phyloP scores from a whole-genome alignment of 2,329 filamentous ascomycete genomes.

The Aspergillus tanneri region DNA sequence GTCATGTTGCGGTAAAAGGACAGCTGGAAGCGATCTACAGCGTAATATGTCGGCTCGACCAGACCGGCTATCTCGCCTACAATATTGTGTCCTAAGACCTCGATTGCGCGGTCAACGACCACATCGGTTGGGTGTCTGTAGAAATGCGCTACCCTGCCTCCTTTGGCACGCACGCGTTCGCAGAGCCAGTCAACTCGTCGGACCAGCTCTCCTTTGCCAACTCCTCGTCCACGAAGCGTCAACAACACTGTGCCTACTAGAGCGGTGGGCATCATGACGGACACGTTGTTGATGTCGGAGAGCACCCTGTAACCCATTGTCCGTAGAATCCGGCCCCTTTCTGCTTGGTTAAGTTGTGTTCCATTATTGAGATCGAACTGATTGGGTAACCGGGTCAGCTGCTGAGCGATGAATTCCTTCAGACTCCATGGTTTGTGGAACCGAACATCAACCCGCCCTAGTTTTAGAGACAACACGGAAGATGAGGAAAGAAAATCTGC shows the following conservation, averaged over 20 bases:
- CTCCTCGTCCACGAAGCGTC: conserved; percentile 85
- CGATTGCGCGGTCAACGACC: conserved; percentile 85
- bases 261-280: conserved; percentile 96
- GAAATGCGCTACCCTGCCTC: conserved; percentile 91
- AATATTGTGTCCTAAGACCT: conserved; percentile 85
- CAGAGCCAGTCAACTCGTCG: conserved; percentile 89
- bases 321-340: conserved; percentile 71
- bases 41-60: conserved; percentile 88
- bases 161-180: conserved; percentile 75
- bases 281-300: conserved; percentile 91
- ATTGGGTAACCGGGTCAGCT: conserved; percentile 61
- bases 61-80: conserved; percentile 77
- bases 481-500: conserved; percentile 85
- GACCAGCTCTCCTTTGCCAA: conserved; percentile 81
- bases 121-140: conserved; percentile 73
- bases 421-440: conserved; percentile 97
- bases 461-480: conserved; percentile 80
- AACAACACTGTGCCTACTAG: conserved; percentile 91
- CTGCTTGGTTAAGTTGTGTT: conserved; percentile 48
- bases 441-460: conserved; percentile 89
- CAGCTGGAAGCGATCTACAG: conserved; percentile 92
- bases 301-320: conserved; percentile 90
- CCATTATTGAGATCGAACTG: conserved; percentile 34
- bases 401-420: conserved; percentile 74
- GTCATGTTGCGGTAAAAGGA: conserved; percentile 99